Evolutionary conservation across 352 stramenopile genomes (phyloP).

Genomic region (Pythium rishiriense): DNA sequence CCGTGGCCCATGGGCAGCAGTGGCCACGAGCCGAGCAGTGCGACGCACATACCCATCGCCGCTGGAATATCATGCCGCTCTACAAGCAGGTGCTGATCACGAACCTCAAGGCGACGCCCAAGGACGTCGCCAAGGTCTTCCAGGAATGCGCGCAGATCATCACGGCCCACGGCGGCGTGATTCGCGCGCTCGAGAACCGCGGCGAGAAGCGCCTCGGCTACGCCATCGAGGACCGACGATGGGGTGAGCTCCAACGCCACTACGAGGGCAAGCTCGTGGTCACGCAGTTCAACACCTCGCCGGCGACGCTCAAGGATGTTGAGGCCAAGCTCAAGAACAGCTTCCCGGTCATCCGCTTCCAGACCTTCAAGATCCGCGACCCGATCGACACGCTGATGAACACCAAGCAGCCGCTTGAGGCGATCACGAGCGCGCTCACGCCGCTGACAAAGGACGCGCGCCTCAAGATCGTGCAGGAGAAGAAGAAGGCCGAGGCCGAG

Average conservation of each 20-base stretch:
- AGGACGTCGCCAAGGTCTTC: slow-evolving; percentile 81
- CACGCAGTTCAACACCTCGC: slow-evolving; percentile 84
- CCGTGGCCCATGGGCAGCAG: slow-evolving; percentile 13
- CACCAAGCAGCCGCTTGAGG: slow-evolving; percentile 66
- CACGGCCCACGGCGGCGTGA: slow-evolving; percentile 65
- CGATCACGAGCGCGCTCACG: slow-evolving; percentile 58
- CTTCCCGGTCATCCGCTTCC: slow-evolving; percentile 84
- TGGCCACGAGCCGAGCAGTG: slow-evolving; percentile 22
- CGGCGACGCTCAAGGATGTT: slow-evolving; percentile 61
- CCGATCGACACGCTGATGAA: slow-evolving; percentile 83
- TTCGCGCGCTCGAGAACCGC: slow-evolving; percentile 78
- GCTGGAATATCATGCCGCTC: slow-evolving; percentile 57
- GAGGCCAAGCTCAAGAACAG: slow-evolving; percentile 85
- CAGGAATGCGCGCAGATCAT: slow-evolving; percentile 79
- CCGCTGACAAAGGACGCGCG: slow-evolving; percentile 33
- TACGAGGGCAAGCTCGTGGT: slow-evolving; percentile 87
- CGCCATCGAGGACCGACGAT: slow-evolving; percentile 82
- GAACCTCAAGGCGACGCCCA: slow-evolving; percentile 86
- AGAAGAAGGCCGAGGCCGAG: slow-evolving; percentile 37
- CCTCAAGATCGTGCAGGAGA: slow-evolving; percentile 36
- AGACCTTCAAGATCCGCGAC: slow-evolving; percentile 87
- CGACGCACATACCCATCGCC: background rate
- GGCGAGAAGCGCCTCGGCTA: slow-evolving; percentile 84
- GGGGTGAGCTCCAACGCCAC: slow-evolving; percentile 83
- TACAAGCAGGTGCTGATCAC: slow-evolving; percentile 90